These are phyloP conservation scores for Nannizziopsis barbatae DNA, from an alignment of 2,329 filamentous ascomycete genomes.

Conservation along the genomic window DNA sequence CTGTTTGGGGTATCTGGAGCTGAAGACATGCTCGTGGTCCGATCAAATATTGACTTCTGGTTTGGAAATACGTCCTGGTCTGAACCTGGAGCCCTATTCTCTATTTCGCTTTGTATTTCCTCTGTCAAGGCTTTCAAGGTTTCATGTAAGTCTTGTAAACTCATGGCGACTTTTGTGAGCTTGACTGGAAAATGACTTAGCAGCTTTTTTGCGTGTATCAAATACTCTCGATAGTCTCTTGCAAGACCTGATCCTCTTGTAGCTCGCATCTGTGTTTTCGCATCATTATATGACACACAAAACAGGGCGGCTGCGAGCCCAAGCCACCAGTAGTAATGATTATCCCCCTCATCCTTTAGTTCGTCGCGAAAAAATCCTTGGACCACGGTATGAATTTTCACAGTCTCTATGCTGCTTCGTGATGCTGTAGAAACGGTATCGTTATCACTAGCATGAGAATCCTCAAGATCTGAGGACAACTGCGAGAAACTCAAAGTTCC, in stretches of 20 bases:
- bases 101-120: slow-evolving; percentile 34
- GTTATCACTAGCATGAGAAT: slow-evolving; percentile 24
- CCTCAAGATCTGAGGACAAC: slow-evolving; percentile 13
- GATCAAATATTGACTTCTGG: slow-evolving; percentile 38
- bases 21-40: slow-evolving; percentile 37
- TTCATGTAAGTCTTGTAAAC: slow-evolving; percentile 29
- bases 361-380: slow-evolving; percentile 40
- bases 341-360: slow-evolving; percentile 27
- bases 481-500: slow-evolving; percentile 8
- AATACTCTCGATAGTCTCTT: slow-evolving; percentile 39
- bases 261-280: slow-evolving; percentile 31
- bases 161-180: slow-evolving; percentile 19
- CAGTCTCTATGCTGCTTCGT: slow-evolving; percentile 32
- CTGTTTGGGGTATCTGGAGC: slow-evolving; percentile 29
- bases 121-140: slow-evolving; percentile 26
- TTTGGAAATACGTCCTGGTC: slow-evolving; percentile 30
- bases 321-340: slow-evolving; percentile 36
- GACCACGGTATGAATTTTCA: slow-evolving; percentile 40
- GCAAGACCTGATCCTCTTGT: slow-evolving; percentile 31
- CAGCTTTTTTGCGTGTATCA: slow-evolving; percentile 35
- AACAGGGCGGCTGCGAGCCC: slow-evolving; percentile 33
- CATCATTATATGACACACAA: slow-evolving; percentile 33
- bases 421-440: slow-evolving; percentile 26
- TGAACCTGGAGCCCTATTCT: slow-evolving; percentile 31
- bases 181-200: slow-evolving; percentile 32